Evolutionary conservation across 2,329 filamentous ascomycete genomes (phyloP).

Genomic region (Aureobasidium subglaciale): DNA sequence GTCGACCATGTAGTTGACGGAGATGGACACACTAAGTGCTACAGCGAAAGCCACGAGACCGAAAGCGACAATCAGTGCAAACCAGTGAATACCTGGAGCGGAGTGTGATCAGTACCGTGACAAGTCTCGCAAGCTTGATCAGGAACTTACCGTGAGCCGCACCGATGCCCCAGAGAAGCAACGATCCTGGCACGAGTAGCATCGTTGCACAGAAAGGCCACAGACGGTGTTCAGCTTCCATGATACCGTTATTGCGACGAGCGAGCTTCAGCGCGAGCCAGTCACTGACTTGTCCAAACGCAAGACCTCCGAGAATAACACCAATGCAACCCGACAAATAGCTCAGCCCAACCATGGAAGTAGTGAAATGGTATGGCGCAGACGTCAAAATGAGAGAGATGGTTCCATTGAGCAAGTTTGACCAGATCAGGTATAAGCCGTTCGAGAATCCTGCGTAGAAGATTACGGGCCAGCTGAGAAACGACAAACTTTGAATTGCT

Average conservation of each 20-base stretch:
- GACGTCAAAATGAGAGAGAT: conserved; percentile 15
- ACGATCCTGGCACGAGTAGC: conserved; percentile 29
- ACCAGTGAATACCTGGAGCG: conserved; percentile 20
- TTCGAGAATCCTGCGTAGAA: conserved; percentile 13
- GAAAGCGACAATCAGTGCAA: conserved; percentile 23
- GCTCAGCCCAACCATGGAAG: conserved; percentile 28
- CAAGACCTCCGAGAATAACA: conserved; percentile 21
- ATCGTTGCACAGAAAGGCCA: conserved; percentile 33
- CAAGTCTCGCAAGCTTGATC: neutral
- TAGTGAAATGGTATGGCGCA: conserved; percentile 30
- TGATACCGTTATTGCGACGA: conserved; percentile 34
- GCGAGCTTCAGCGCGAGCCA: conserved; percentile 34
- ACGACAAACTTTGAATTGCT: neutral
- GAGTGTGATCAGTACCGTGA: neutral
- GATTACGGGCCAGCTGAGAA: neutral
- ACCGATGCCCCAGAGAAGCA: conserved; percentile 33
- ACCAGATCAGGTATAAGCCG: conserved; percentile 15
- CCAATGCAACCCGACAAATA: conserved; percentile 28
- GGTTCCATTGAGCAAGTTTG: conserved; percentile 15
- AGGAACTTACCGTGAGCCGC: conserved; percentile 13
- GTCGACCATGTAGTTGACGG: too few species aligned
- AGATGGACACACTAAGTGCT: neutral
- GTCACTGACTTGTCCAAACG: conserved; percentile 34
- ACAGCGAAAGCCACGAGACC: neutral
- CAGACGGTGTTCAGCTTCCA: conserved; percentile 36